phyloP scores from a whole-genome alignment of 352 stramenopile species.

The Pythium aphanidermatum region DNA sequence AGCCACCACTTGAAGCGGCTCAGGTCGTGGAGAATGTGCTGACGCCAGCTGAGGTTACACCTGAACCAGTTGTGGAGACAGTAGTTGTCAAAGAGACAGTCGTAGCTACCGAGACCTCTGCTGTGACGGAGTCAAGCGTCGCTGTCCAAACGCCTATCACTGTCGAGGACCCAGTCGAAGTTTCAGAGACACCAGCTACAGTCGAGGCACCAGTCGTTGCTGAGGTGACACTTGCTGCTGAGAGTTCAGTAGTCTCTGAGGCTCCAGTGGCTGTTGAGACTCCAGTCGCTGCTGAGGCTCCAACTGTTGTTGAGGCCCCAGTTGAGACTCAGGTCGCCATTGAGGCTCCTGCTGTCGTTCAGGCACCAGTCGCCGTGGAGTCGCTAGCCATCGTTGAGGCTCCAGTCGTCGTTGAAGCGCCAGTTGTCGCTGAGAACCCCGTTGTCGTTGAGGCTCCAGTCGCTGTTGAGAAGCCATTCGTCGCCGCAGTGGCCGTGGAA shows the following conservation, averaged over 20 bases:
- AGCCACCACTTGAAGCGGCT: too few relatives aligned
- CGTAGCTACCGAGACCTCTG: too few relatives aligned
- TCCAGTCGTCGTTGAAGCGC: slow-evolving; percentile 2
- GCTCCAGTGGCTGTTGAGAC: slow-evolving; percentile 1
- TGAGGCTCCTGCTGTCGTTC: slow-evolving; percentile 5
- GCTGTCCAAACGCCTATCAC: too few relatives aligned
- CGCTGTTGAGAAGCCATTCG: not conserved
- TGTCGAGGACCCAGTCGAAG: too few relatives aligned
- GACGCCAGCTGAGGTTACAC: too few relatives aligned
- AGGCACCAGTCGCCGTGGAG: slow-evolving; percentile 1
- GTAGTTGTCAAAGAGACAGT: too few relatives aligned
- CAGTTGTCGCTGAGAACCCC: slow-evolving; percentile 1
- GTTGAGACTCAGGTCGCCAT: not conserved
- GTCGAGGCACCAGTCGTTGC: slow-evolving; percentile 1
- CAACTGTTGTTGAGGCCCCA: slow-evolving; percentile 1
- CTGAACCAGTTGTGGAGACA: too few relatives aligned
- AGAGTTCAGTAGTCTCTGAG: not conserved
- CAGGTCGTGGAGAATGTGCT: too few relatives aligned
- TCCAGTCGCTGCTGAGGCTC: too few relatives aligned
- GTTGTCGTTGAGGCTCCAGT: slow-evolving; percentile 4
- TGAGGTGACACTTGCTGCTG: not conserved
- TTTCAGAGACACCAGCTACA: too few relatives aligned
- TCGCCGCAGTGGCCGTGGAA: not conserved
- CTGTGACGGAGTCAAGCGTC: too few relatives aligned
- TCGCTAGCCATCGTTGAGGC: slow-evolving; percentile 3